Base-by-base conservation (phyloP, 768 basidiomycete species). In the Russula brevipes region DNA sequence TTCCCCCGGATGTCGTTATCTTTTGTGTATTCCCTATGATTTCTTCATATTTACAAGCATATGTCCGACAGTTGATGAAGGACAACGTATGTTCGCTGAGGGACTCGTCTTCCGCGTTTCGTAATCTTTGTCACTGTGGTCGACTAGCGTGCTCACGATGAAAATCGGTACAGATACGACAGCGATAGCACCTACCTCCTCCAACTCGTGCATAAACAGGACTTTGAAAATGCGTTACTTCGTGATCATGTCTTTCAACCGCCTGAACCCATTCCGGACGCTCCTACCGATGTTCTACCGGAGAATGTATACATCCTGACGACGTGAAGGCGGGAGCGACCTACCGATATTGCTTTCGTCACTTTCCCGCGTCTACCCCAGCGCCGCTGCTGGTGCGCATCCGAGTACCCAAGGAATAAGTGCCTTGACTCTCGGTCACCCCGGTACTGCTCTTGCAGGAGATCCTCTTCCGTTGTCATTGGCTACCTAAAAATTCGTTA, bases 31-130 rank as follows among this genome's bases (percentile, higher is more conserved):
- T 56, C 60, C 65, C 67, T 19, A 68, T 68, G 67, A 68, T 68
- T 57, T 60, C 14, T 47, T 41, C 4, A 54, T 44, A 57, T 60
- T 62, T 67, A 68, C 67, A 68, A 68, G 67, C 67, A 68, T 68
- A 68, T 68, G 67, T 68, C 67, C 67, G 66, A 68, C 17, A 42
- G 30, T 60, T 39, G 24, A 51, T 66, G 65, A 68, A 44, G 67
- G 67, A 68, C 67, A 68, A 59, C 60, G 57, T 66, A 68, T 68
- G 65, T 68, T 68, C 67, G 60, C 67, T 68, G 67, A 68, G 67
- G 65, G 67, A 44, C 42, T 47, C 11, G 14, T 57, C 47, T 36
- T 24, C 24, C 24, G 24, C 12, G 6, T 17, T 30, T 36, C 38
- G 10, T 14, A 9, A 49, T 61, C 2, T 54, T 49, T 31, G 24